Evolutionary conservation across 768 basidiomycete genomes (phyloP).

Genomic region (Hygrophoropsis aurantiaca): DNA sequence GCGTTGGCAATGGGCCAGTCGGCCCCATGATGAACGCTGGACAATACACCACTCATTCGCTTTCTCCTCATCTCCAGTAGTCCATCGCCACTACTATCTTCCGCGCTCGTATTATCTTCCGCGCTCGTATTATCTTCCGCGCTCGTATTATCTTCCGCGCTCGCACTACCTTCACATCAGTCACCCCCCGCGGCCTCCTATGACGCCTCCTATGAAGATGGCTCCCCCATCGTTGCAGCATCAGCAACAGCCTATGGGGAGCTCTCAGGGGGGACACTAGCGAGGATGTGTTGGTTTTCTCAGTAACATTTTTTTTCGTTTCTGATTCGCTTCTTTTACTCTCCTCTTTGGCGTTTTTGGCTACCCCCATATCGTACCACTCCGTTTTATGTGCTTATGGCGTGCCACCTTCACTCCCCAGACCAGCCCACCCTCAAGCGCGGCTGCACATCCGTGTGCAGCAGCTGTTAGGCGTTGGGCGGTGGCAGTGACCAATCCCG

Average conservation of each 20-base stretch:
- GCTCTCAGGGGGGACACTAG: slow-evolving; percentile 55
- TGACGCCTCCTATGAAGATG: slow-evolving; percentile 52
- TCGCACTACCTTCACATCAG: slow-evolving; percentile 37
- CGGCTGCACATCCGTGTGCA: too few species aligned
- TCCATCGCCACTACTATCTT: slow-evolving; percentile 48
- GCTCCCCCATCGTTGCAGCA: slow-evolving; percentile 57
- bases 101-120: too few species aligned
- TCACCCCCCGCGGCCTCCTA: slow-evolving; percentile 50
- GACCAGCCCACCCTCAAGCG: too few species aligned
- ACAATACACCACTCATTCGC: slow-evolving; percentile 40
- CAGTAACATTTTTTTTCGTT: slow-evolving; percentile 11
- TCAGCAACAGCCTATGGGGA: slow-evolving; percentile 48
- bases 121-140: too few species aligned
- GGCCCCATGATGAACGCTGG: slow-evolving; percentile 36
- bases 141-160: slow-evolving; percentile 40
- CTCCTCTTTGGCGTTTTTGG: slow-evolving; percentile 23
- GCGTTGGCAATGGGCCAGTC: slow-evolving; percentile 13
- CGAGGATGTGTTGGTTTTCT: slow-evolving; percentile 8
- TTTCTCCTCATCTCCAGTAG: slow-evolving; percentile 50
- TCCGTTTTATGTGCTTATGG: slow-evolving; percentile 38
- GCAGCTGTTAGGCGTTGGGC: too few species aligned
- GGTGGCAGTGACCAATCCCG: too few species aligned
- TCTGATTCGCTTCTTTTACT: slow-evolving; percentile 12
- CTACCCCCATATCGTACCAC: slow-evolving; percentile 30
- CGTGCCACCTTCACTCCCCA: too few species aligned